Base-by-base conservation (phyloP, 192 early-diverging fungal species). In the Chytriomyces sp. region DNA sequence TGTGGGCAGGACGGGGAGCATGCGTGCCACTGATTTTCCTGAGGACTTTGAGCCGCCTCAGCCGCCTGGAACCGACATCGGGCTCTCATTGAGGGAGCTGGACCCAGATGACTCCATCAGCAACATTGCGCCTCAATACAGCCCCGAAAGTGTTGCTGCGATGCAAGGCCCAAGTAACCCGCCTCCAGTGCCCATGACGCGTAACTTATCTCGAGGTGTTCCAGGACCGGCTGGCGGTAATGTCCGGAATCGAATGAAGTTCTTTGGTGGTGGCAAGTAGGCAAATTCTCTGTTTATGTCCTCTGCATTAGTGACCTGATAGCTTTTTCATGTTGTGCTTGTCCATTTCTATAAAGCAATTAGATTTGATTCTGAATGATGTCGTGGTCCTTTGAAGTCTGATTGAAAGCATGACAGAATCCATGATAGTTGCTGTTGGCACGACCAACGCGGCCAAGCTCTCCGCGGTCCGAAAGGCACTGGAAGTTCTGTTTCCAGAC, bases 31-130 rank as follows among this genome's bases (percentile, higher is more conserved):
- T 40, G 19, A 37, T 10, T 22, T 33, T 22, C 28, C n/a, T 37
- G 31, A 28, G 12, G 60, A 22, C 0, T 58, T 58, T 4, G 56
- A 58, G 28, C 12, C 56, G 5, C 56, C 25, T 1, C 2, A 19
- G 26, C 32, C 60, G 14, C n/a, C 31, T 62, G 60, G 17, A 0
- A 62, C 31, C 2, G 38, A 62, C 31, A 39, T 19, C 10, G 26
- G 60, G 0, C 32, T 37, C 8, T 68, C 22, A 34, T 56, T 36
- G 49, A 25, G 31, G 1, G 66, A 58, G 28, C 57, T 75, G 30
- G n/a, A 36, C 5, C 74, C 74, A 19, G 36, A 37, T 32, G 74
- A 75, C 59, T 75, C 74, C 36, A 69, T 75, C 40, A 69, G 65
- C 8, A 75, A 75, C 39, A 40, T 75, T 41, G 68, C 68, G 36